Percentiles rank a stretch among this genome's conserved stretches.
phyloP scores from a whole-genome alignment of 371 early-diverging fungal genomes.

The Mucor lusitanicus region DNA sequence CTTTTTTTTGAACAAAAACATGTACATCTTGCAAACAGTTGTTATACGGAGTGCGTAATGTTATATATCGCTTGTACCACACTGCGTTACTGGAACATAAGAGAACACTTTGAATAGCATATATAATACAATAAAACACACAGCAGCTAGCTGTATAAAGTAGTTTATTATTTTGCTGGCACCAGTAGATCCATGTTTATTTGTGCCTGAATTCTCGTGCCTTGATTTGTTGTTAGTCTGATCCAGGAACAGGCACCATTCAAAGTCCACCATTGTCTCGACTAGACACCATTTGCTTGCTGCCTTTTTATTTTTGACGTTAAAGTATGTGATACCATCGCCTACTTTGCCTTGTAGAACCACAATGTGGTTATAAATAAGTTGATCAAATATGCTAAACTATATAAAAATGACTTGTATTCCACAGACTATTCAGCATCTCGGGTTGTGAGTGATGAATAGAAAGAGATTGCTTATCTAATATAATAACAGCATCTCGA shows the following conservation, averaged over 20 bases:
- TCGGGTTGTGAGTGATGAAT: not conserved
- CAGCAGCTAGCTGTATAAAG: not conserved
- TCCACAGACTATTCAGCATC: not conserved
- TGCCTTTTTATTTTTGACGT: not conserved
- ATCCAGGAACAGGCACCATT: not conserved
- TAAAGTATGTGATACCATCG: not conserved
- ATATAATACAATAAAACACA: not conserved
- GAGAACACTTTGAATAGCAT: not conserved
- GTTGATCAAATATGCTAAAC: not conserved
- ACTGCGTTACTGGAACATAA: not conserved
- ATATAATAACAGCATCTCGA: too few relatives aligned
- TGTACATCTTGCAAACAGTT: too few relatives aligned
- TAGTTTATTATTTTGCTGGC: not conserved
- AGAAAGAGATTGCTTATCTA: not conserved
- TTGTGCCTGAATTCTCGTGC: not conserved
- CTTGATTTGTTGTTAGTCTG: not conserved
- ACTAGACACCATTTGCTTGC: not conserved
- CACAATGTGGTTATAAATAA: conserved; percentile 1
- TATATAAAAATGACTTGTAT: not conserved
- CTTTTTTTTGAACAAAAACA: not conserved
- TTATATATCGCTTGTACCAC: not conserved
- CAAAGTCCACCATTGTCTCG: not conserved
- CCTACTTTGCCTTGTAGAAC: not conserved
- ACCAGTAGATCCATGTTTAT: not conserved
- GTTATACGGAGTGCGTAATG: too few relatives aligned